These are phyloP conservation scores for Styphnolobium japonicum DNA, from an alignment of 306 rosid species.

Conservation along the genomic window DNA sequence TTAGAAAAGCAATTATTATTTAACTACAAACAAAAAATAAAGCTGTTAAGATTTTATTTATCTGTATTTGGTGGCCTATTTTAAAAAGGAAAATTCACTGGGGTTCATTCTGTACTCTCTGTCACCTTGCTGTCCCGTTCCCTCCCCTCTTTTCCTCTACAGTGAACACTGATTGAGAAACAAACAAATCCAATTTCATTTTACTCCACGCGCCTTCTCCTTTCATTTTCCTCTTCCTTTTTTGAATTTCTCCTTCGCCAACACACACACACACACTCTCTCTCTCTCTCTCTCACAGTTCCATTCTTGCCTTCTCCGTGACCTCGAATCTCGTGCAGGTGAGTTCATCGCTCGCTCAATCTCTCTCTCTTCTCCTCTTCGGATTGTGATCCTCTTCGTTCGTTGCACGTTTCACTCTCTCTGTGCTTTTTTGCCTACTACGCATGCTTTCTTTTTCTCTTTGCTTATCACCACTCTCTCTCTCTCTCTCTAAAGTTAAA, in stretches of 20 bases:
- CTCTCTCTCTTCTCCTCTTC: neutral
- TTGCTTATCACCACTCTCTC: neutral
- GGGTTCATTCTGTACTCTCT: neutral
- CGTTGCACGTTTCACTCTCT: constrained; percentile 4
- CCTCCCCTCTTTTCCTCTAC: neutral
- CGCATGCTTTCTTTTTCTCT: neutral
- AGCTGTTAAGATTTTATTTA: too few species aligned
- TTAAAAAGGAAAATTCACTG: too few species aligned
- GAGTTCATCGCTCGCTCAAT: neutral
- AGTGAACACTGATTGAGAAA: neutral
- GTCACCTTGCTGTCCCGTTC: neutral
- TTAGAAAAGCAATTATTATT: neutral
- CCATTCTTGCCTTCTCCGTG: neutral
- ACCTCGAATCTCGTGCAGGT: constrained; percentile 29
- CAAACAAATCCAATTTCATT: neutral
- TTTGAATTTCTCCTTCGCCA: constrained; percentile 12
- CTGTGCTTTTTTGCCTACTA: neutral
- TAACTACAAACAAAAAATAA: too few species aligned
- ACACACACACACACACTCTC: too few species aligned
- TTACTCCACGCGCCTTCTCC: constrained; percentile 28
- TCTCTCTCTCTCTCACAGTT: neutral
- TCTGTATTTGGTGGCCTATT: too few species aligned
- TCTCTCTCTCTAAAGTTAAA: neutral
- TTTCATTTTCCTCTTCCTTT: neutral
- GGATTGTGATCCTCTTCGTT: constrained; percentile 14